These are phyloP conservation scores for Leccinellum albellum DNA, from an alignment of 768 basidiomycete genomes.

Conservation along the genomic window DNA sequence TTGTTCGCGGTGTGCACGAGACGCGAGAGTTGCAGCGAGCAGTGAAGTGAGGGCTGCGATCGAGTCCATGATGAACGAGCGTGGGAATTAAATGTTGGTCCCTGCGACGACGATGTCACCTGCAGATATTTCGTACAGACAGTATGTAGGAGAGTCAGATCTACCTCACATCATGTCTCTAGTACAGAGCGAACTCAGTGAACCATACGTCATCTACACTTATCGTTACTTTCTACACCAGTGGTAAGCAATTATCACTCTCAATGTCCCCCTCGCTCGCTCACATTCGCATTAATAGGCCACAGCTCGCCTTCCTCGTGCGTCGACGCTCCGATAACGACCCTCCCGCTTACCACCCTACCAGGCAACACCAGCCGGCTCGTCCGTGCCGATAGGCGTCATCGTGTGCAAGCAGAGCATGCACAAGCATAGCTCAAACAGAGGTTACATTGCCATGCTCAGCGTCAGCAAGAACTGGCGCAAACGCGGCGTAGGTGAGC, in stretches of 20 bases:
- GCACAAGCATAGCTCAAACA: slow-evolving; percentile 68
- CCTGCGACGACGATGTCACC: slow-evolving; percentile 33
- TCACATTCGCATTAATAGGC: slow-evolving; percentile 55
- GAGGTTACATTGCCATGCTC: slow-evolving; percentile 99
- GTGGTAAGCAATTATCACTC: slow-evolving; percentile 57
- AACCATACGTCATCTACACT: slow-evolving; percentile 95
- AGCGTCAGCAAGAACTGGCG: slow-evolving; percentile 82
- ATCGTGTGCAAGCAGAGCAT: slow-evolving; percentile 97
- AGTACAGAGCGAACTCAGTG: slow-evolving; percentile 88
- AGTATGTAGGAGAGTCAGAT: slow-evolving; percentile 73
- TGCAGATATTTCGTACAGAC: slow-evolving; percentile 56
- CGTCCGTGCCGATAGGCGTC: slow-evolving; percentile 71
- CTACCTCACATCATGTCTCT: slow-evolving; percentile 81
- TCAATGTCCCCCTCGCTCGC: background rate
- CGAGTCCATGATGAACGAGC: slow-evolving; percentile 46
- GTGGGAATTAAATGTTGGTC: background rate
- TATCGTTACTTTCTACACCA: slow-evolving; percentile 96
- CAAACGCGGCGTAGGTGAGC: slow-evolving; percentile 88
- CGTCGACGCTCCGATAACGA: background rate
- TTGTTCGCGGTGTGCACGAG: slow-evolving; percentile 57
- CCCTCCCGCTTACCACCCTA: background rate
- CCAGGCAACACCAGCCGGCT: slow-evolving; percentile 28
- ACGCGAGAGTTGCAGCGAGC: slow-evolving; percentile 46
- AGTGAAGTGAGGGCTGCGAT: slow-evolving; percentile 53
- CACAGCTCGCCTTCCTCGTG: slow-evolving; percentile 82